These are phyloP conservation scores for Elsinoe fawcettii DNA, from an alignment of 2,329 filamentous ascomycete genomes.

Conservation along the genomic window DNA sequence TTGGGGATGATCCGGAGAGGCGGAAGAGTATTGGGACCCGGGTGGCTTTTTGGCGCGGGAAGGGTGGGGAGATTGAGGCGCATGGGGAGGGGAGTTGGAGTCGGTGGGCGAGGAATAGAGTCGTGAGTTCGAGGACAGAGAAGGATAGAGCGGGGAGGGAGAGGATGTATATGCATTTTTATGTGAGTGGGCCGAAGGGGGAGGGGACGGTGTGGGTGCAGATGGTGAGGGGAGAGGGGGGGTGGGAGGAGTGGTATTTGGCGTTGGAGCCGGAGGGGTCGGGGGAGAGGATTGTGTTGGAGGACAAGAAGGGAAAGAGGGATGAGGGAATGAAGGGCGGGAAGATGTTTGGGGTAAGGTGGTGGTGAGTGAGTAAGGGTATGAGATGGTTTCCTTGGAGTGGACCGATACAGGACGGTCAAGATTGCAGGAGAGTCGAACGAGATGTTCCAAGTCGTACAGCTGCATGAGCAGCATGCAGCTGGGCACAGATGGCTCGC, in stretches of 20 bases:
- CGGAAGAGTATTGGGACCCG: constrained; percentile 28
- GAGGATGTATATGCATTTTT: constrained; percentile 78
- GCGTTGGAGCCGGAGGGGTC: constrained; percentile 68
- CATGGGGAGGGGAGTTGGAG: constrained; percentile 74
- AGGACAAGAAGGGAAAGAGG: constrained; percentile 50
- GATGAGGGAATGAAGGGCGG: constrained; percentile 30
- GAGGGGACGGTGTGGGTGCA: constrained; percentile 70
- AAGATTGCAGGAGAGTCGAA: no score
- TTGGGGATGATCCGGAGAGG: constrained; percentile 39
- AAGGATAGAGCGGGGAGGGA: constrained; percentile 69
- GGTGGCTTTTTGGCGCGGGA: constrained; percentile 35
- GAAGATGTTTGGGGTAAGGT: constrained; percentile 57
- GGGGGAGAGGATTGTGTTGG: constrained; percentile 53
- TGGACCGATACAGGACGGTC: neutral
- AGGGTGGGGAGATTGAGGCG: constrained; percentile 56
- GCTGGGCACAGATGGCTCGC: no score
- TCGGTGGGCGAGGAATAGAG: constrained; percentile 65
- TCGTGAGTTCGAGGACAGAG: constrained; percentile 43
- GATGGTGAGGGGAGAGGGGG: constrained; percentile 60
- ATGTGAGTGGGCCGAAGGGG: constrained; percentile 70
- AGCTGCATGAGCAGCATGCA: no score
- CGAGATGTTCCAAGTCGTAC: no score
- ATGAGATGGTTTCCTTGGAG: neutral
- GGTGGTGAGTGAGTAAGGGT: constrained; percentile 30
- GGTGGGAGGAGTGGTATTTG: constrained; percentile 73